A percentile compares a stretch with the other conserved stretches of the same genome.
Evolutionary conservation across 2,329 filamentous ascomycete species (phyloP).

Genomic region (Botrytis elliptica): DNA sequence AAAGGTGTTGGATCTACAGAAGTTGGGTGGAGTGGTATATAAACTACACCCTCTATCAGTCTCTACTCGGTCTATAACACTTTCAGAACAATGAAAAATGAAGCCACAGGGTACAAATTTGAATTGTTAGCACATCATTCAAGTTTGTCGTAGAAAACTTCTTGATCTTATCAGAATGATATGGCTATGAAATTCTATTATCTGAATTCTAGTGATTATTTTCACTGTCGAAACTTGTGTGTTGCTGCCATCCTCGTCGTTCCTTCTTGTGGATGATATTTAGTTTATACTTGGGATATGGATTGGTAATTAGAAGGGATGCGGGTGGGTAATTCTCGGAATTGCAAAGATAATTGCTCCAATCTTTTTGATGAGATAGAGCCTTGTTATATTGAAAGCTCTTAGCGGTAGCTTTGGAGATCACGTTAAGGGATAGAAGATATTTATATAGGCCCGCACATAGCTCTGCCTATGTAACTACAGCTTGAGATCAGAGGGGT

Average conservation of each 20-base stretch:
- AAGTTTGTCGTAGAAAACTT: too few species aligned
- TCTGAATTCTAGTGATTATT: accelerated
- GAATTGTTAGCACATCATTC: too few species aligned
- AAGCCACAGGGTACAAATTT: too few species aligned
- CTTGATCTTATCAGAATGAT: too few species aligned
- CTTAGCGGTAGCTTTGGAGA: too few species aligned
- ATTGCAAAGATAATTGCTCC: too few species aligned
- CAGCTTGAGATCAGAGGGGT: not conserved
- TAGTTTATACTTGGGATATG: accelerated
- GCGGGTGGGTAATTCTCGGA: accelerated
- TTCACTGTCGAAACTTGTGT: not conserved
- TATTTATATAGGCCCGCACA: too few species aligned
- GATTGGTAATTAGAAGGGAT: accelerated
- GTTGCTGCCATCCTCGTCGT: not conserved
- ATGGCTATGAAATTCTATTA: too few species aligned
- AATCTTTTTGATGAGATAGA: too few species aligned
- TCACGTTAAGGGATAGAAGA: not conserved
- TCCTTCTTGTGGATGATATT: not conserved
- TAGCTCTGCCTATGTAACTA: not conserved
- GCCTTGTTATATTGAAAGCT: too few species aligned
- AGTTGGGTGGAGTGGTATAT: accelerated
- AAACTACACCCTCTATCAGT: not conserved
- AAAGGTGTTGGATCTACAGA: not conserved
- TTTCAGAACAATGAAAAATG: too few species aligned
- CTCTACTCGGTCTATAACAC: too few species aligned